Base-by-base conservation (phyloP, 768 basidiomycete species). In the Leccinum aurantiacum region DNA sequence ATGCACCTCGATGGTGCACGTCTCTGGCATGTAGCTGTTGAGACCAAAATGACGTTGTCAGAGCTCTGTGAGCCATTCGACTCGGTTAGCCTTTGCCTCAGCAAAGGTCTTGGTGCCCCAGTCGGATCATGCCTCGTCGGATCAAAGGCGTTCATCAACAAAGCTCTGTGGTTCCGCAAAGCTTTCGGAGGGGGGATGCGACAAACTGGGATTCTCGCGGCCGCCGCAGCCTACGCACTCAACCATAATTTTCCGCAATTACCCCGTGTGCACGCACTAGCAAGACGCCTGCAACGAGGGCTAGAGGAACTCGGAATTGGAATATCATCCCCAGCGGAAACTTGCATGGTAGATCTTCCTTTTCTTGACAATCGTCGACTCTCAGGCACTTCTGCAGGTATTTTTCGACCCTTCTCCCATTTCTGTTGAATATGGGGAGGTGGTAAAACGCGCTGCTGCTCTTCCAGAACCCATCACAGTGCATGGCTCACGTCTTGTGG, bases 1-100 rank as follows among this genome's bases (percentile, higher is more conserved):
- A 87, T 95, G 84, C 96, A 98, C 69, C 82, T 93, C 24, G 93
- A 98, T 69, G 96, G 96, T 48, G 96, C 96, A 4, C 86, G 96
- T 58, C 85, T 99, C 53, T 98, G 95, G 95, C 93, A 98, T 66
- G 94, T 88, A n/a, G 91, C 91, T 8, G 85, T 88, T 14, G 91
- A 88, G 73, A 88, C 86, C 1, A 80, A 76, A 13, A 85, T 74
- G 8, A 69, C 88, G 8, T 69, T 98, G 38, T 85, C 86, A 58
- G 88, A 89, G 59, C 85, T 98, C 9, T 90, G 89, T 67, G 84
- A 80, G 14, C 95, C 95, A 0, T 98, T 98, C 73, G 95, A 99
- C 70, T 88, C 93, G 1, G 87, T 91, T 67, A 93, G 91, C 60
- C 74, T 97, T 25, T 99, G 96, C 79, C 86, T 99, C 74, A 96